Conservation (phyloP, 2,329 filamentous ascomycete species). For the Venturia carpophila region DNA sequence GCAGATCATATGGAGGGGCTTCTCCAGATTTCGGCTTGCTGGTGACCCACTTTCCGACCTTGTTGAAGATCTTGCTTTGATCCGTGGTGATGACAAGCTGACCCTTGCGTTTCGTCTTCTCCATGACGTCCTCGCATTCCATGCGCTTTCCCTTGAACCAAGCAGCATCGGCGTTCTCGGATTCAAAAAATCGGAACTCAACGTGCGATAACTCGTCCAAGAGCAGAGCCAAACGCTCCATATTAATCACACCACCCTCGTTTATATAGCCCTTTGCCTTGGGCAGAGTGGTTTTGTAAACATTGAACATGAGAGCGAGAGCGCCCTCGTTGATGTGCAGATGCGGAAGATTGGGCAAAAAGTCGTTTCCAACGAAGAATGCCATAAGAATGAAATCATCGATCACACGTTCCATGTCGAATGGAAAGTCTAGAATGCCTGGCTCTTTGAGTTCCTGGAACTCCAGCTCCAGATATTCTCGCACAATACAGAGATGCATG, state of each 20-base stretch:
- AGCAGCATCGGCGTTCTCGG: slow-evolving; percentile 76
- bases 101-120: slow-evolving; percentile 51
- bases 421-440: slow-evolving; percentile 64
- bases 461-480: slow-evolving; percentile 93
- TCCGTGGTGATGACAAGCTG: slow-evolving; percentile 60
- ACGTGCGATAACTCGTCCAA: slow-evolving; percentile 80
- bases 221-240: slow-evolving; percentile 67
- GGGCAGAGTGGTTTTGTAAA: slow-evolving; percentile 87
- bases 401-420: slow-evolving; percentile 92
- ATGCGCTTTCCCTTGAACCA: slow-evolving; percentile 87
- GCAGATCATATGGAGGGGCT: slow-evolving; percentile 59
- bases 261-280: slow-evolving; percentile 92
- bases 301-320: slow-evolving; percentile 90
- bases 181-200: slow-evolving; percentile 87
- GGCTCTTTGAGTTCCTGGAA: slow-evolving; percentile 84
- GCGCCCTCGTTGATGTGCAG: slow-evolving; percentile 98
- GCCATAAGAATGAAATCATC: slow-evolving; percentile 99
- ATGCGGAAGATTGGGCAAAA: slow-evolving; percentile 90
- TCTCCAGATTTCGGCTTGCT: slow-evolving; percentile 44
- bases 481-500: slow-evolving; percentile 92
- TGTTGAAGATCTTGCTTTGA: slow-evolving; percentile 75
- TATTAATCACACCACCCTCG: slow-evolving; percentile 84
- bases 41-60: slow-evolving; percentile 74
- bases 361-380: slow-evolving; percentile 99
- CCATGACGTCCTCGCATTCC: slow-evolving; percentile 59